Conservation (phyloP, 345 rosid genomes). For the Gossypium ekmanianum region DNA sequence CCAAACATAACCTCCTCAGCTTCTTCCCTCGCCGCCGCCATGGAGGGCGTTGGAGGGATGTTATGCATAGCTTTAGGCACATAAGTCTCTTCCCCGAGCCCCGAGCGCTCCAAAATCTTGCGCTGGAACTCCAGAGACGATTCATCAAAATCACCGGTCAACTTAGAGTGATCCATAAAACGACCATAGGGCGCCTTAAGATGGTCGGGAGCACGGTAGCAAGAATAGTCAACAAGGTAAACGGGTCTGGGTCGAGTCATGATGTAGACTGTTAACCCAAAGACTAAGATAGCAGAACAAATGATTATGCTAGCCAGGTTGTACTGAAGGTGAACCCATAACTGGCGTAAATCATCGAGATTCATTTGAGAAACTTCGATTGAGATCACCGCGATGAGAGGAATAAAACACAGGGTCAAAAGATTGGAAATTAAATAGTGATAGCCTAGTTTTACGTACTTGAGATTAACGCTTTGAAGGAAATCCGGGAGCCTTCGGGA, state of each 20-base stretch:
- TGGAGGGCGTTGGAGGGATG: slow-evolving; percentile 51
- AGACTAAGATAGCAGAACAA: slow-evolving; percentile 44
- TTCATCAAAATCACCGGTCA: slow-evolving; percentile 53
- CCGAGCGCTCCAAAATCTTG: slow-evolving; percentile 65
- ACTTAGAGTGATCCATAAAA: slow-evolving; percentile 50
- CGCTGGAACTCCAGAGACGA: slow-evolving; percentile 60
- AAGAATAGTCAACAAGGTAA: slow-evolving; percentile 44
- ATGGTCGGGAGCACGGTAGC: slow-evolving; percentile 40
- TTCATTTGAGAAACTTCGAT: slow-evolving; percentile 39
- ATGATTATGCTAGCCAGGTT: slow-evolving; percentile 43
- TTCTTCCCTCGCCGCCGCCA: slow-evolving; percentile 57
- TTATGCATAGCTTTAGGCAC: slow-evolving; percentile 51
- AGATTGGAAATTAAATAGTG: slow-evolving; percentile 46
- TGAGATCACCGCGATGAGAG: slow-evolving; percentile 33
- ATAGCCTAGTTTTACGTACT: slow-evolving; percentile 58
- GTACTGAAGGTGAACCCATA: slow-evolving; percentile 53
- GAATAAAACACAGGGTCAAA: slow-evolving; percentile 44
- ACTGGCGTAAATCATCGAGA: slow-evolving; percentile 37
- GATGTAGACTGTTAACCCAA: slow-evolving; percentile 43
- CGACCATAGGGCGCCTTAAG: slow-evolving; percentile 34
- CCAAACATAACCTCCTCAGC: slow-evolving; percentile 69
- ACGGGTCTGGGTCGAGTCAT: slow-evolving; percentile 53
- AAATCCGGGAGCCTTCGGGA: slow-evolving; percentile 42
- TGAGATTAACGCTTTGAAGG: slow-evolving; percentile 57
- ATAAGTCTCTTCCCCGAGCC: slow-evolving; percentile 70